Evolutionary conservation across 75 land plant species (phyloP).

Genomic region (Azolla pinnata): DNA sequence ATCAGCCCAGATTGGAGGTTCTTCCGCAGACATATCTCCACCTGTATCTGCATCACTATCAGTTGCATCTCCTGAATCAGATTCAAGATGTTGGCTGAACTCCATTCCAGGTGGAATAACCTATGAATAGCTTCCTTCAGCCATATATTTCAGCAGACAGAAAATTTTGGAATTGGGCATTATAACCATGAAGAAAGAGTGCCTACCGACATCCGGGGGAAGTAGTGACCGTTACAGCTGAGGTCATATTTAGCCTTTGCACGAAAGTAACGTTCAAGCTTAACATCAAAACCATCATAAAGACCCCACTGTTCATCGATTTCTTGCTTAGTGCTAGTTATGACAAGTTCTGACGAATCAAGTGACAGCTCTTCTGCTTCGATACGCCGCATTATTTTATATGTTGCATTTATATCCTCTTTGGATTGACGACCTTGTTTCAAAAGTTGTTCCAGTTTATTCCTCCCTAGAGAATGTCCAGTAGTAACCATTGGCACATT

Average conservation of each 20-base stretch:
- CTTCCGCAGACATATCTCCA: conserved; percentile 21
- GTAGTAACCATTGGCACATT: conserved; percentile 86
- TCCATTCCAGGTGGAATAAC: conserved; percentile 97
- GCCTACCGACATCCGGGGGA: conserved; percentile 88
- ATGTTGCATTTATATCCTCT: conserved; percentile 74
- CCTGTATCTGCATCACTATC: conserved; percentile 31
- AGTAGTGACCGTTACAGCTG: conserved; percentile 68
- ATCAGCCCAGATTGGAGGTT: conserved; percentile 83
- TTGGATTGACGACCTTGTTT: conserved; percentile 75
- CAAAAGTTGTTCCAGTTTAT: conserved; percentile 75
- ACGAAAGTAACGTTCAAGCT: conserved; percentile 57
- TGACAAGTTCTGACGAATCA: conserved; percentile 74
- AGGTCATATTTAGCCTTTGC: conserved; percentile 55
- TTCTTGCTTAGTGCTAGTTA: conserved; percentile 77
- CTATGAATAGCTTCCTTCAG: conserved; percentile 25
- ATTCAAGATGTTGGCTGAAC: conserved; percentile 44
- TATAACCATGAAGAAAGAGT: not conserved
- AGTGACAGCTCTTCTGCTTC: conserved; percentile 77
- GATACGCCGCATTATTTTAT: conserved; percentile 72
- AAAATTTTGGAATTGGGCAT: no score
- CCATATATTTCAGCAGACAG: not conserved
- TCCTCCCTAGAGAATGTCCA: conserved; percentile 72
- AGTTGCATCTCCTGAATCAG: conserved; percentile 38
- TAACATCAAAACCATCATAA: conserved; percentile 83
- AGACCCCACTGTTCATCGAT: conserved; percentile 85